These are phyloP conservation scores for Colletotrichum lentis DNA, from an alignment of 2,329 filamentous ascomycete genomes.

Conservation along the genomic window DNA sequence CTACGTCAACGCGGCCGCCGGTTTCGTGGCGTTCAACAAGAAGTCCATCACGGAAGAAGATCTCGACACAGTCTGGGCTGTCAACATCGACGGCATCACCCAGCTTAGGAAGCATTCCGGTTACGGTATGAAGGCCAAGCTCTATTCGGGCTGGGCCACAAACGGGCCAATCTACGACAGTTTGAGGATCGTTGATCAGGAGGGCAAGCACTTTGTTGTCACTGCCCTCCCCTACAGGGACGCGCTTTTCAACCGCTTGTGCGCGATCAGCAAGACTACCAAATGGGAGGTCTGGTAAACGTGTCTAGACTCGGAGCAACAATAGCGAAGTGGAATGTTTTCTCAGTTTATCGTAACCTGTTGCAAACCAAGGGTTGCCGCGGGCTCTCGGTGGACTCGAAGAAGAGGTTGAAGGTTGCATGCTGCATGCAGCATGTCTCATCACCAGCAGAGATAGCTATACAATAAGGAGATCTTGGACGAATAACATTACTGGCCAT, in stretches of 20 bases:
- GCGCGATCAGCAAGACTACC: not conserved
- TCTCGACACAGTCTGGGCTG: conserved; percentile 4
- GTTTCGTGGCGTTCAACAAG: conserved; percentile 8
- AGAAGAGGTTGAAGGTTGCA: too few relatives aligned
- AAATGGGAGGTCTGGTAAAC: conserved; percentile 12
- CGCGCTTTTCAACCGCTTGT: not conserved
- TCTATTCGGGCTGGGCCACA: conserved; percentile 20
- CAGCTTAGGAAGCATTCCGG: conserved; percentile 22
- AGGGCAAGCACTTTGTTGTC: not conserved
- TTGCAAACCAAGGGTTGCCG: too few relatives aligned
- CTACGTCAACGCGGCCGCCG: conserved; percentile 8
- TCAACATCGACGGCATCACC: conserved; percentile 4
- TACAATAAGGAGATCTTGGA: too few relatives aligned
- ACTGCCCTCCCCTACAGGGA: not conserved
- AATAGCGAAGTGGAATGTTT: too few relatives aligned
- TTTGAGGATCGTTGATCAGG: conserved; percentile 1
- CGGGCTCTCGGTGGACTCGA: too few relatives aligned
- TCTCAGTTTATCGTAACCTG: too few relatives aligned
- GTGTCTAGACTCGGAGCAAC: too few relatives aligned
- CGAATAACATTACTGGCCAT: too few relatives aligned
- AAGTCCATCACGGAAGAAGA: not conserved
- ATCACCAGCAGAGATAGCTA: too few relatives aligned
- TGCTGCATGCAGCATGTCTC: too few relatives aligned
- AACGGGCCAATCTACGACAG: conserved; percentile 15
- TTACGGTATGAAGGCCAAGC: conserved; percentile 23